Evolutionary conservation across 805 yeast genomes (phyloP), one percentile per base, ranked within the genome.

Genomic region (Pichia nakasei): DNA sequence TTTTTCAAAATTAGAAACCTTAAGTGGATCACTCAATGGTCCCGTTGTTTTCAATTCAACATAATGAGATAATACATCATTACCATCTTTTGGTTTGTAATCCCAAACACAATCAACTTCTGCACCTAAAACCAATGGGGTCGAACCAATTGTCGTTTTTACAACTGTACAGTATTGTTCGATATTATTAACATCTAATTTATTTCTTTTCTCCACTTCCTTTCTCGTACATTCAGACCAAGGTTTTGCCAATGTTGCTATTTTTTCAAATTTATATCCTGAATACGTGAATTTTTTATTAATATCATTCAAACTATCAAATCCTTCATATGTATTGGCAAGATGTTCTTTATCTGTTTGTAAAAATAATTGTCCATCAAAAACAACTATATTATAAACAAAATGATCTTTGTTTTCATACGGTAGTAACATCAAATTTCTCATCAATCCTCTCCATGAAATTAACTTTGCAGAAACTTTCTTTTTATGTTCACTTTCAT

Each of bases 101-200:
- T 88, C 96, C 73, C 81, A 83, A 11, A 83, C 82, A 59, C 96
- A 83, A 62, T 91, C 97, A 19, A 91, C 85, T 64, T 93, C 97
- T 2, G 96, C 96, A 1, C 88, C 95, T 37, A 88, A 61, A 6
- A 85, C 60, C 37, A 87, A 63, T 49, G 74, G 76, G 18, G 78
- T 72, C 38, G 72, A 73, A 9, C 96, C 96, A 15, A 91, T 78
- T 3, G 95, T 94, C 0, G 96, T 82, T 52, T 75, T 73, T 6
- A 89, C 89, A n/a, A 91, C 82, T 0, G 86, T 73, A 38, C 82
- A 68, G 57, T 78, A 88, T 63, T 91, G 95, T 53, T 81, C 87
- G 39, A 78, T 78, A 56, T 79, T 83, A 56, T 75, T 79, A 8
- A 85, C 88, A 1, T 68, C 63, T 43, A 70, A 69, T 52, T 75